phyloP scores from a whole-genome alignment of 306 rosid genomes.

The Acacia melanoxylon region DNA sequence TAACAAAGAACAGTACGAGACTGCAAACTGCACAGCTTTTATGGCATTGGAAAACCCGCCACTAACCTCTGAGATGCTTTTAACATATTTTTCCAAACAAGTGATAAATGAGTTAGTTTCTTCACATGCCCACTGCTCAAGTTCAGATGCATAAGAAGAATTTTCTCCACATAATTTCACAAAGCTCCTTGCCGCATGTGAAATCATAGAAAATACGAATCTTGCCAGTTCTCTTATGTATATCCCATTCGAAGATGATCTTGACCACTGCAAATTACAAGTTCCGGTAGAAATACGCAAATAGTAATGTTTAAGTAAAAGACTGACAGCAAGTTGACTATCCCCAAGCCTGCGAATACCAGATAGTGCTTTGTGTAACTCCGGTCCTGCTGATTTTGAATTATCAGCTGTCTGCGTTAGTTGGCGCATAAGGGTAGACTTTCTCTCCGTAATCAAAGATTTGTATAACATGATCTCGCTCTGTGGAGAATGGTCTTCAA shows the following conservation, averaged over 20 bases:
- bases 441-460: slow-evolving; percentile 54
- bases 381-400: slow-evolving; percentile 45
- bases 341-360: slow-evolving; percentile 66
- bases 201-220: slow-evolving; percentile 67
- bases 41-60: slow-evolving; percentile 53
- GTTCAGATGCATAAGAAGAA: slow-evolving; percentile 50
- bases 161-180: slow-evolving; percentile 56
- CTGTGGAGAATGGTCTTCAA: slow-evolving; percentile 33
- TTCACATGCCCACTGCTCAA: slow-evolving; percentile 50
- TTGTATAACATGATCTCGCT: slow-evolving; percentile 36
- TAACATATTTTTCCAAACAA: slow-evolving; percentile 48
- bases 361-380: slow-evolving; percentile 48
- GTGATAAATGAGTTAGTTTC: slow-evolving; percentile 52
- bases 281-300: slow-evolving; percentile 45
- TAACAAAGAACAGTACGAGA: slow-evolving; percentile 60
- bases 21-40: slow-evolving; percentile 44
- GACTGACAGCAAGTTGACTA: slow-evolving; percentile 47
- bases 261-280: slow-evolving; percentile 37
- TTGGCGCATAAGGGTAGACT: slow-evolving; percentile 38
- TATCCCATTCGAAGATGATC: slow-evolving; percentile 35
- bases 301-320: slow-evolving; percentile 58
- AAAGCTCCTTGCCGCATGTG: slow-evolving; percentile 67
- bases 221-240: slow-evolving; percentile 56
- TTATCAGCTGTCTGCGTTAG: slow-evolving; percentile 49
- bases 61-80: slow-evolving; percentile 40